phyloP scores from a whole-genome alignment of 768 basidiomycete genomes.

The Tulasnella calospora region DNA sequence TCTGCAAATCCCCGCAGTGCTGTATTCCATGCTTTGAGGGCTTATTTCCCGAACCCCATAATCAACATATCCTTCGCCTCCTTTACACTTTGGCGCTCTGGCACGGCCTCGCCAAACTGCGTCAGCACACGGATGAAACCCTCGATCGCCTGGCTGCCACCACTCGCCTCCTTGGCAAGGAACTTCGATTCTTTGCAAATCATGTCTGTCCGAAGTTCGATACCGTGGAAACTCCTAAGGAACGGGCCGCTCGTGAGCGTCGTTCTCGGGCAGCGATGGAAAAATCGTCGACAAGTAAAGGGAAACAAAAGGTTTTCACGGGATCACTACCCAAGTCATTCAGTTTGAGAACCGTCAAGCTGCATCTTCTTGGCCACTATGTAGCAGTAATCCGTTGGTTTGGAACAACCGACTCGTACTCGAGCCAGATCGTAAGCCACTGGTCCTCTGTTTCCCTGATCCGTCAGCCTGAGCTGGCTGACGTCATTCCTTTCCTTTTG shows the following conservation, averaged over 20 bases:
- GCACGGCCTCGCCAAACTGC: no score
- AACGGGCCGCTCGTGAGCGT: background rate
- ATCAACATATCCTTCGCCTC: no score
- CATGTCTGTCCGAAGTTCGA: background rate
- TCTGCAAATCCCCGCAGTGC: no score
- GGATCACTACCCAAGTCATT: conserved; percentile 5
- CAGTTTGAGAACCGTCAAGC: conserved; percentile 13
- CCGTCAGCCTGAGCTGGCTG: no score
- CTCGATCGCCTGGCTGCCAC: no score
- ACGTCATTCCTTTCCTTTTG: no score
- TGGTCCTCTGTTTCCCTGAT: no score
- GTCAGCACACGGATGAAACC: no score
- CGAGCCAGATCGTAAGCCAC: background rate
- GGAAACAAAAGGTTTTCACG: background rate
- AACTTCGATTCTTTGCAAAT: conserved; percentile 9
- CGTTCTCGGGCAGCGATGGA: background rate
- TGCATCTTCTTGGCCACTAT: conserved; percentile 17
- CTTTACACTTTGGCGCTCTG: no score
- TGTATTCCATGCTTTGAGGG: no score
- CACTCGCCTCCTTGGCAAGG: background rate
- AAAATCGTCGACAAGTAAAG: background rate
- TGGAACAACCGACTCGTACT: conserved; percentile 16
- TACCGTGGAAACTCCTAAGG: conserved; percentile 18
- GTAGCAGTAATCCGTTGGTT: background rate
- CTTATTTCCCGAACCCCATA: no score